Base-by-base conservation (phyloP, 148 eudicot genomes). In the Nepenthes gracilis region DNA sequence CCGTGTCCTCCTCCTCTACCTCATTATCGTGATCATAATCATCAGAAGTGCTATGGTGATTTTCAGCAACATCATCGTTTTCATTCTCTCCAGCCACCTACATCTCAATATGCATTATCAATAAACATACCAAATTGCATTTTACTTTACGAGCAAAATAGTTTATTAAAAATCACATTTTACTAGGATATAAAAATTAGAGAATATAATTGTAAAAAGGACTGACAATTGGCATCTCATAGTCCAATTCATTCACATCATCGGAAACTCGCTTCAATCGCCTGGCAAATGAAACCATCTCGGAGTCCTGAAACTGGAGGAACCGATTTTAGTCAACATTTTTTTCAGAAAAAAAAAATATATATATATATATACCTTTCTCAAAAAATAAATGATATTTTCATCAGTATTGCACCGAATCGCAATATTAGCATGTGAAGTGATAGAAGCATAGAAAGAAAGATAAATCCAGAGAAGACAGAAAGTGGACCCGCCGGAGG, bases 211-310 rank as follows among this genome's bases (percentile, higher is more conserved):
- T 23, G 23, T 23, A 43, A 1, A 33, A 36, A 14, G 14, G 23
- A 61, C 54, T 61, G 2, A 67, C 61, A 64, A 32, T 67, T 32
- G 35, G 32, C 58, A 72, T 75, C 74, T 68, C 70, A 9, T 75
- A 53, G 53, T 69, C 61, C 13, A 66, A 71, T 7, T 64, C 71
- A 34, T 63, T 64, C 15, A 77, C 83, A 48, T 69, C 76, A 55
- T 76, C 78, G 23, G 77, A 71, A 66, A 40, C 8, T 40, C 45
- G 45, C 8, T 40, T 40, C 45, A 40, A 3, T 40, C 45, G 4
- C 45, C 0, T 40, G 4, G 45, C 45, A 8, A 8, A 40, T 3
- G 45, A 40, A 4, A 4, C 45, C 45, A 40, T 3, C 45, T 40
- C 23, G 23, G 23, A 23, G 23, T 23, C 23, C 23, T 23, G 23